phyloP scores from a whole-genome alignment of 2,329 filamentous ascomycete genomes.

The Helicocarpus griseus region DNA sequence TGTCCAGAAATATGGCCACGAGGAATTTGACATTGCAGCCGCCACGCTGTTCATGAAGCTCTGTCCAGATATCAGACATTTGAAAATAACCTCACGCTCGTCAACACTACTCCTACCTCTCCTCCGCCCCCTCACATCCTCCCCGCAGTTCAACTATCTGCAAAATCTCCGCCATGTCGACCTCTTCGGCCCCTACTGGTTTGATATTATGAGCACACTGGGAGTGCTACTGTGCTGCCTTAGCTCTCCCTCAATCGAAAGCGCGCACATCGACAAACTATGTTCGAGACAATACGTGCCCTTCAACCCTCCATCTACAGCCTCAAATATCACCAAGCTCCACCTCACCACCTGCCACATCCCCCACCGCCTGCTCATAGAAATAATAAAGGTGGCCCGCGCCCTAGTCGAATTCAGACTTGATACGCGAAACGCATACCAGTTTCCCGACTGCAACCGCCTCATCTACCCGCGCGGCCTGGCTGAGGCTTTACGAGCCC shows the following conservation, averaged over 20 bases:
- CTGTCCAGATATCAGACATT: not conserved
- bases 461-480: not conserved
- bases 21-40: not conserved
- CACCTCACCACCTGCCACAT: not conserved
- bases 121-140: not conserved
- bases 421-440: not conserved
- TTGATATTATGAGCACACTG: not conserved
- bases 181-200: too few relatives aligned
- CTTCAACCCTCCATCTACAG: not conserved
- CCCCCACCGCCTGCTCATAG: not conserved
- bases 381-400: not conserved
- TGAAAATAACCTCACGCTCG: not conserved
- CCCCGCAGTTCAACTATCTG: not conserved
- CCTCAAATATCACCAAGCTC: conserved; percentile 1
- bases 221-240: not conserved
- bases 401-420: not conserved
- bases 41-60: not conserved
- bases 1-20: not conserved
- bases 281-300: too few relatives aligned
- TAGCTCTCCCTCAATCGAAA: not conserved
- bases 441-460: not conserved
- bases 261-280: not conserved
- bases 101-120: not conserved
- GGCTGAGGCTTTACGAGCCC: not conserved
- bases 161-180: not conserved